Conservation (phyloP, 148 eudicot genomes). For the Salicornia ramosissima region DNA sequence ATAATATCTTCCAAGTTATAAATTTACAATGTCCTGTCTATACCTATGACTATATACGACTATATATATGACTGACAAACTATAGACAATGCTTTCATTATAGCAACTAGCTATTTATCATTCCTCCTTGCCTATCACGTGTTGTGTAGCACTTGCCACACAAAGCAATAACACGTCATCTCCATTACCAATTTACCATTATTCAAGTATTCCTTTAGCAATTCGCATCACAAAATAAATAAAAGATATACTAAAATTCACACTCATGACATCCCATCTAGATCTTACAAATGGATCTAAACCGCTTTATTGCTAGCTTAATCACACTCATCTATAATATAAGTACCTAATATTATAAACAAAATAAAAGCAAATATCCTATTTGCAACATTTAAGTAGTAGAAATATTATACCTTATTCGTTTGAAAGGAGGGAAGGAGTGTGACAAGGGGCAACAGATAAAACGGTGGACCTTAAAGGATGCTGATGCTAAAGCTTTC, state of each 20-base stretch:
- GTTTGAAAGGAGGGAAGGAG: background rate
- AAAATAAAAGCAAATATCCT: too few relatives aligned
- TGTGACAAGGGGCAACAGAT: background rate
- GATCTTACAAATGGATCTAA: too few relatives aligned
- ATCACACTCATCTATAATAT: too few relatives aligned
- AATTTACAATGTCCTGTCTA: background rate
- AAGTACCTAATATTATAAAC: too few relatives aligned
- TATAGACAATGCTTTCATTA: background rate
- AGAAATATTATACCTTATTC: too few relatives aligned
- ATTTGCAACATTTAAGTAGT: too few relatives aligned
- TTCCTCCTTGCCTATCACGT: background rate
- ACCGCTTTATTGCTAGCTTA: too few relatives aligned
- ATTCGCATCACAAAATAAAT: too few relatives aligned
- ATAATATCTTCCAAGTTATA: background rate
- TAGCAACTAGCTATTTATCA: too few relatives aligned
- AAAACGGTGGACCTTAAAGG: background rate
- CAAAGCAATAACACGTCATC: background rate
- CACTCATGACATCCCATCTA: too few relatives aligned
- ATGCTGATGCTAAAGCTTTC: background rate
- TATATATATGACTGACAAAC: background rate
- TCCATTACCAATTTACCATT: background rate
- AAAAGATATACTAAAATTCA: too few relatives aligned
- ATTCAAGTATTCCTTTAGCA: background rate
- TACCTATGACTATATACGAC: background rate
- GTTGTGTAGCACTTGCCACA: background rate